Percentiles rank a stretch among this genome's conserved stretches.
Evolutionary conservation across 768 basidiomycete species (phyloP).

Genomic region (Hypsizygus marmoreus): DNA sequence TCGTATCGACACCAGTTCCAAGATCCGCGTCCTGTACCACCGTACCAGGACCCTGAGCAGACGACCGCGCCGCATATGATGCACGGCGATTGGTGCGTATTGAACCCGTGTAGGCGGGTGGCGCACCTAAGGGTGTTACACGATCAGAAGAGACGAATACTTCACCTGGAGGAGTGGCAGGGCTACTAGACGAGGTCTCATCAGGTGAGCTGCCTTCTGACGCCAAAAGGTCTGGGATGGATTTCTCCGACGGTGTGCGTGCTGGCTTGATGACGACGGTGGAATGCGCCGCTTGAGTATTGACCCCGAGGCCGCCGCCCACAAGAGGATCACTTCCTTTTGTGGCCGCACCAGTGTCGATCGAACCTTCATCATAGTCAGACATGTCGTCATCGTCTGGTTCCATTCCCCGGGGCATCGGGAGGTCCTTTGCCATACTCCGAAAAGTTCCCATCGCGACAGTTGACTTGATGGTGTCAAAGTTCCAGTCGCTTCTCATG

Average conservation of each 20-base stretch:
- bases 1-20: slow-evolving; percentile 87
- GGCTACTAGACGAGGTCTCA: slow-evolving; percentile 45
- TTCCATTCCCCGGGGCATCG: slow-evolving; percentile 56
- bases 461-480: slow-evolving; percentile 79
- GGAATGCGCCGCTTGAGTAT: slow-evolving; percentile 61
- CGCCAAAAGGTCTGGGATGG: slow-evolving; percentile 41
- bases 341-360: slow-evolving; percentile 65
- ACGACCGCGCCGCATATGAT: slow-evolving; percentile 77
- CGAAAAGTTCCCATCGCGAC: slow-evolving; percentile 79
- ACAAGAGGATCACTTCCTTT: slow-evolving; percentile 60
- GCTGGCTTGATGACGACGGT: slow-evolving; percentile 68
- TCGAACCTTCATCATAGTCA: slow-evolving; percentile 45
- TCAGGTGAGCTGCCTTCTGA: slow-evolving; percentile 35
- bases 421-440: slow-evolving; percentile 68
- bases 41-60: slow-evolving; percentile 64
- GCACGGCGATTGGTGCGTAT: slow-evolving; percentile 64
- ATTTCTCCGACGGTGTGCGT: slow-evolving; percentile 41
- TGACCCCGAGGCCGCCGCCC: slow-evolving; percentile 46
- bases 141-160: slow-evolving; percentile 20
- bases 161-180: slow-evolving; percentile 35
- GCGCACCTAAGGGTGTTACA: slow-evolving; percentile 49
- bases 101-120: slow-evolving; percentile 76
- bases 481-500: slow-evolving; percentile 93
- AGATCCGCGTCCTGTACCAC: slow-evolving; percentile 79
- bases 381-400: slow-evolving; percentile 55